These are phyloP conservation scores for Pinus taeda DNA, from an alignment of 75 land plant species.

Conservation along the genomic window DNA sequence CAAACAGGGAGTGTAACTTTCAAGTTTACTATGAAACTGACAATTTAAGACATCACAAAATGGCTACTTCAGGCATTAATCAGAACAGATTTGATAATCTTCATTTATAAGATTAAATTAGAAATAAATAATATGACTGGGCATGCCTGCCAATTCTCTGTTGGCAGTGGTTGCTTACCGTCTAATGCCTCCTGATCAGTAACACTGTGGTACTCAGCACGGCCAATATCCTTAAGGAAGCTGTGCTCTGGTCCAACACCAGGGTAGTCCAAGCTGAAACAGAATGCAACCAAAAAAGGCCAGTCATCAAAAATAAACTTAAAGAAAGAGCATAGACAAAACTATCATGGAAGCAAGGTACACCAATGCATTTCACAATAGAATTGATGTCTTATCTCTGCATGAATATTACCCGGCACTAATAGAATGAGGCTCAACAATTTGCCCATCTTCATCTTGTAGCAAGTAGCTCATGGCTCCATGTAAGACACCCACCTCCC, in stretches of 20 bases:
- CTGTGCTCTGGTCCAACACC: conserved; percentile 95
- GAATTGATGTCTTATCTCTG: background rate
- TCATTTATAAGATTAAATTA: background rate
- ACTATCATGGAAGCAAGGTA: background rate
- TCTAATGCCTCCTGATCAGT: conserved; percentile 82
- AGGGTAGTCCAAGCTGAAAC: conserved; percentile 81
- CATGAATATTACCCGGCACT: conserved; percentile 69
- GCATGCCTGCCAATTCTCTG: background rate
- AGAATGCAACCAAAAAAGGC: background rate
- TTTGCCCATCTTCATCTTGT: conserved; percentile 90
- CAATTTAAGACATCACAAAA: background rate
- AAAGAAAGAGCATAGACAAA: background rate
- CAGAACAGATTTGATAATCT: background rate
- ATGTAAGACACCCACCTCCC: conserved; percentile 36
- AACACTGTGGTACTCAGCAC: conserved; percentile 77
- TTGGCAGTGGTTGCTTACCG: conserved; percentile 32
- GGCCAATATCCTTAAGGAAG: conserved; percentile 82
- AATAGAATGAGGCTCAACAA: conserved; percentile 78
- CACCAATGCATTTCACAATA: conserved; percentile 10
- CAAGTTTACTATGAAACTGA: background rate
- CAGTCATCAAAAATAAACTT: background rate
- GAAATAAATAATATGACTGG: background rate
- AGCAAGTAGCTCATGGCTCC: conserved; percentile 93
- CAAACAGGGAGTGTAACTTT: background rate
- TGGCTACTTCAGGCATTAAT: background rate